Base-by-base conservation (phyloP, 1,284 basidiomycete species). In the Leccinum griseonigrum region DNA sequence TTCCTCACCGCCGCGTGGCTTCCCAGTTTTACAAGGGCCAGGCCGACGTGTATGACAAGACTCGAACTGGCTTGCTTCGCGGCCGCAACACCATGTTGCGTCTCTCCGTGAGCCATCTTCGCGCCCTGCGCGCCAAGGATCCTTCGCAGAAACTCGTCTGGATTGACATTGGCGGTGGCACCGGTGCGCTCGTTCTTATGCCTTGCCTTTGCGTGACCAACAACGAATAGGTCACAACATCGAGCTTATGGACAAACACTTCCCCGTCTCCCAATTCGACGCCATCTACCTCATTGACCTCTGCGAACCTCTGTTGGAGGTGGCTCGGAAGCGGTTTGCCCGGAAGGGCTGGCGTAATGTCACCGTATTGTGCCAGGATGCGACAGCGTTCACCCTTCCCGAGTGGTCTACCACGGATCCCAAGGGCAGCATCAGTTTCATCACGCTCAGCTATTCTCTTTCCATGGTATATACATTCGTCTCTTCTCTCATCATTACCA, bases 131-230 rank as follows among this genome's bases (percentile, higher is more conserved):
- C 31, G 9, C 31, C 31, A 31, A 31, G 9, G 10, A 31, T 31
- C 3, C 9, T 0, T 67, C 75, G 0, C 81, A 83, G 68, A 79
- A 79, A 32, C 78, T 90, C 9, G 82, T 94, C 36, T 94, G 92
- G 92, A 82, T 92, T 32, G 91, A 94, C 73, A 86, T 94, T 60
- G 92, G 91, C 10, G 92, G 91, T 31, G 92, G 91, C 40, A 94
- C 91, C 11, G 89, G 87, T 82, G 58, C 61, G 69, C 61, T 43
- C 14, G 0, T 2, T 48, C 26, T 31, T 29, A 34, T 51, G 48
- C 26, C 32, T 51, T 43, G 31, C 18, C 34, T 4, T 59, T 8
- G 51, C 36, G 18, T 4, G 26, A 56, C 54, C 59, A 22, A 63
- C 31, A 60, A 13, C 16, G 26, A 48, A 32, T 58, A 82, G 87